Evolutionary conservation across 805 yeast genomes (phyloP), one percentile per base, ranked within the genome.

Genomic region (Lipomyces chichibuensis): DNA sequence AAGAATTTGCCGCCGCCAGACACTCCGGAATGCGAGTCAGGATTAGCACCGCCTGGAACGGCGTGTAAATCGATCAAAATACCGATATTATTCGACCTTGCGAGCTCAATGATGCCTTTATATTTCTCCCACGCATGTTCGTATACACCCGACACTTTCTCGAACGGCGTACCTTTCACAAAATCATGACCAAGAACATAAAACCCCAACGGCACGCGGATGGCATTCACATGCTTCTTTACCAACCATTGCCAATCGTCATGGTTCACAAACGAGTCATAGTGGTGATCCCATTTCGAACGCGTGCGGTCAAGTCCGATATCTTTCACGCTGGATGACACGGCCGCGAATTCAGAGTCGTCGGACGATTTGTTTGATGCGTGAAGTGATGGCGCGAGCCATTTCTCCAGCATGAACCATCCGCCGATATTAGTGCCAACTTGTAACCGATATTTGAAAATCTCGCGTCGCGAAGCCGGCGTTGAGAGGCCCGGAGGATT

Each of bases 1-100:
- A 96, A 92, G 72, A 91, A 88, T 11, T 82, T 89, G 1, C 94
- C 87, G 55, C 80, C 75, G 2, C 83, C 83, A 57, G 87, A 80
- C 61, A 87, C 88, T 9, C 98, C 98, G 72, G 94, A 87, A 76
- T 93, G 98, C 59, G 88, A 91, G 39, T 88, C 89, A 0, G 87
- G 84, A 74, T 95, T 94, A 29, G 98, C 98, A 49, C 98, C 98
- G 14, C 91, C 92, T 3, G 98, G 98, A 9, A 94, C 77, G 0
- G 90, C 98, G 78, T 95, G 98, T 55, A 94, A 74, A 77, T 94
- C 98, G 17, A 94, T 84, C 63, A 94, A 74, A 0, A 94, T 87
- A 13, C 92, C 89, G 65, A 94, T 94, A 37, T 84, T 81, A 72
- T 86, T 77, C 23, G 81, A 67, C 0, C 75, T 83, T 1, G 98